Evolutionary conservation across 305 asterid species (phyloP), one percentile per base, ranked within the genome.

Genomic region (Fraxinus nigra): DNA sequence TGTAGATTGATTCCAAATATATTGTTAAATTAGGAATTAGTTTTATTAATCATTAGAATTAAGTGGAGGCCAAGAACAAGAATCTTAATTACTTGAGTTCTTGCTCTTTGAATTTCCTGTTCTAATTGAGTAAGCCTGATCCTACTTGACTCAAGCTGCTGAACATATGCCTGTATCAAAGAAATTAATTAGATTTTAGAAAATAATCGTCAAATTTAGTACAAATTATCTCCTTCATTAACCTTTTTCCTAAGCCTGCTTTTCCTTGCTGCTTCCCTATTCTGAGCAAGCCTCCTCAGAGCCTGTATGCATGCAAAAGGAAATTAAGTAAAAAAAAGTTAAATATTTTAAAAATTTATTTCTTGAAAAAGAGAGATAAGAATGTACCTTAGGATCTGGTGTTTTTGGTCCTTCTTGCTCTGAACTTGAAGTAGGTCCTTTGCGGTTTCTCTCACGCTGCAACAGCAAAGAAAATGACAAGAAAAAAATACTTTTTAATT

Each of bases 181-280:
- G 0, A 46, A 38, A 24, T 14, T 22, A 72, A 16, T 70, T 73
- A 22, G 0, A 43, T 32, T 69, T 33, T 3, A 43, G 14, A 7
- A 20, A 70, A 1, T 43, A 20, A 28, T 3, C 20, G 46, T 76
- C 61, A 16, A 24, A 61, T 33, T 72, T 5, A 1, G 18, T 7
- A 59, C 32, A 59, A 38, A 70, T 46, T 65, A 65, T 65, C 16
- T 11, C 14, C 14, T 63, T 33, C 33, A 63, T 0, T 4, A 13
- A 54, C 97, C 97, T 90, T 91, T 80, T 89, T 92, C 85, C 99
- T 91, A 4, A 94, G 95, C 87, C 99, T 92, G 90, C 98, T 94
- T 86, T 96, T 96, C 89, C 98, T 88, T 5, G 99, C 99, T 85
- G 99, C 99, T 85, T 96, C 99, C 79, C 99, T 90, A 92, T 96